These are phyloP conservation scores for Lophiostoma macrostomum DNA, from an alignment of 495 filamentous ascomycete genomes.

Conservation along the genomic window DNA sequence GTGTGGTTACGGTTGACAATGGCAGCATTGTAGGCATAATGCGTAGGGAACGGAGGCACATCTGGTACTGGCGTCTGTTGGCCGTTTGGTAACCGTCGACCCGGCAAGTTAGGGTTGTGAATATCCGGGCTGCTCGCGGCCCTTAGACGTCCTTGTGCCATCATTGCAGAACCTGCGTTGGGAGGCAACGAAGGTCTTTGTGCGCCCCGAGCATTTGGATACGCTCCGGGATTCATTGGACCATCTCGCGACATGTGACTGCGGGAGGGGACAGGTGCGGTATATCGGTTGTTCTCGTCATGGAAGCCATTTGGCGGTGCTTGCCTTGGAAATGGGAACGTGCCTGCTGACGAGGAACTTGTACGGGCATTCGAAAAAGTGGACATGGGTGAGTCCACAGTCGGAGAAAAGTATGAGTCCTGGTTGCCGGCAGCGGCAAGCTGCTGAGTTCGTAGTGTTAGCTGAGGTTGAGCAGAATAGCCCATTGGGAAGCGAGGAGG, in stretches of 20 bases:
- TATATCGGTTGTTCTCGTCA: constrained; percentile 71
- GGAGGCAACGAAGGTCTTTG: constrained; percentile 81
- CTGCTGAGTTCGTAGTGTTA: constrained; percentile 73
- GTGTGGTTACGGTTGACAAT: constrained; percentile 67
- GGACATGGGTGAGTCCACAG: constrained; percentile 76
- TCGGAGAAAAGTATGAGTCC: constrained; percentile 89
- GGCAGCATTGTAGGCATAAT: constrained; percentile 56
- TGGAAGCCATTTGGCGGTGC: constrained; percentile 57
- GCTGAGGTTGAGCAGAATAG: constrained; percentile 47
- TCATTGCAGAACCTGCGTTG: constrained; percentile 57
- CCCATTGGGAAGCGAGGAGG: constrained; percentile 67
- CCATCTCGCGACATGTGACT: constrained; percentile 76
- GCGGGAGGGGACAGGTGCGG: constrained; percentile 75
- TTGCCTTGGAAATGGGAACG: constrained; percentile 77
- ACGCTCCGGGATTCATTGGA: constrained; percentile 54
- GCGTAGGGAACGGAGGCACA: constrained; percentile 62
- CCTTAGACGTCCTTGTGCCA: constrained; percentile 55
- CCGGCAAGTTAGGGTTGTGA: constrained; percentile 49
- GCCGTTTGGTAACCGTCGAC: constrained; percentile 53
- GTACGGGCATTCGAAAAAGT: constrained; percentile 55
- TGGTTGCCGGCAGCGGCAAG: constrained; percentile 46
- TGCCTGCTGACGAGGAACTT: constrained; percentile 63
- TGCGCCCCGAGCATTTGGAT: constrained; percentile 60
- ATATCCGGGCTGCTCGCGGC: constrained; percentile 71
- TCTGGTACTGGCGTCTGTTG: constrained; percentile 65